phyloP scores from a whole-genome alignment of 768 basidiomycete species.

The Lactarius trivialis region DNA sequence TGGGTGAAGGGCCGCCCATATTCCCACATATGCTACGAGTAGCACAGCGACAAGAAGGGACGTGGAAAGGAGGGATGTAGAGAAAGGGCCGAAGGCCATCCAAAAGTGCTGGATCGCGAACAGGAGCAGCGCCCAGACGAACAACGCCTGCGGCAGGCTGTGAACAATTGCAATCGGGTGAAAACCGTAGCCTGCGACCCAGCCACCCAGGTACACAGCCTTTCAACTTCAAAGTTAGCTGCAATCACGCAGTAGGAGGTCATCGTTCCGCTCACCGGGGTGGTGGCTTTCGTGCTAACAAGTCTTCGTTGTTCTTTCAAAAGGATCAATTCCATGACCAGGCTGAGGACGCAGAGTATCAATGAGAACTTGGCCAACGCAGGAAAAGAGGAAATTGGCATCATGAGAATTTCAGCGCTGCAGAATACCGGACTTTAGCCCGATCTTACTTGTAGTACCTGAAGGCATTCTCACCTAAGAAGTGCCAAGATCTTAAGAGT shows the following conservation, averaged over 20 bases:
- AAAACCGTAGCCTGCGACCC: not conserved
- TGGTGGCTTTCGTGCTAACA: not conserved
- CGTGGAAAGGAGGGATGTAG: not conserved
- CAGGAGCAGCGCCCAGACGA: not conserved
- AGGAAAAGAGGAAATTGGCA: not conserved
- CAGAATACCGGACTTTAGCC: not conserved
- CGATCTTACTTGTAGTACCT: no score
- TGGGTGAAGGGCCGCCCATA: not conserved
- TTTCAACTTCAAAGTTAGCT: not conserved
- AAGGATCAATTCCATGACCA: not conserved
- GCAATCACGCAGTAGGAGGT: not conserved
- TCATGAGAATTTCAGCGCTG: conserved; percentile 3
- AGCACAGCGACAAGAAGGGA: not conserved
- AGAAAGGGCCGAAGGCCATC: not conserved
- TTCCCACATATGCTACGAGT: not conserved
- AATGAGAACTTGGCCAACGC: not conserved
- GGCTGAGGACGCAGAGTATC: not conserved
- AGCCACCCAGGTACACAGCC: not conserved
- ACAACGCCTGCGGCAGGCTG: not conserved
- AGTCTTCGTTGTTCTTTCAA: conserved; percentile 2
- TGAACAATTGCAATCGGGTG: not conserved
- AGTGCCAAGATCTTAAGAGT: conserved; percentile 2
- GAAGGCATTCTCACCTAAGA: not conserved
- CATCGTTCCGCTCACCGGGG: not conserved
- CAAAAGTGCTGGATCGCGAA: not conserved